Base-by-base conservation (phyloP, 306 rosid species). In the Malus domestica region DNA sequence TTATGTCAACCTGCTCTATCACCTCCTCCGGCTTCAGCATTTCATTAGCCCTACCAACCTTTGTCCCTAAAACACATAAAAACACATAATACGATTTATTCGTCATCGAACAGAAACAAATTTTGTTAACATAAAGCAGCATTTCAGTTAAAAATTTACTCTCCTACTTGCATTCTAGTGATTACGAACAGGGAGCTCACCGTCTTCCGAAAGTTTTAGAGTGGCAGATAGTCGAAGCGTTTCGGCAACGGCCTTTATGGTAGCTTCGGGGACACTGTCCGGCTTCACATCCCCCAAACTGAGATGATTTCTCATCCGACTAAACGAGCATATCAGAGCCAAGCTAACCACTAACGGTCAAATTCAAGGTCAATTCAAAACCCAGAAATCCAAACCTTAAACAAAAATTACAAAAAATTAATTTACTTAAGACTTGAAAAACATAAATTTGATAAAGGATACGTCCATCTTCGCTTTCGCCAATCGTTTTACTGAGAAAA, bases 121-220 rank as follows among this genome's bases (percentile, higher is more conserved):
- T 60, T 51, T 13, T 51, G 20, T 51, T 51, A 46, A 73, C 12
- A 42, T 15, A 65, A 25, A 9, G 42, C 22, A 11, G 12, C 46
- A 27, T 27, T 27, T 27, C 27, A 27, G 27, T 27, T 27, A 27
- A 27, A 27, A 27, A 27, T 27, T 27, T 27, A 27, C 27, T 27
- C 27, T 27, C 2, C 27, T 27, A 27, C 27, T 27, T 27, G 27
- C 70, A 45, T 54, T 46, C 25, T 20, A 40, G 25, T 35, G 45
- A 25, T 7, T 5, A 55, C 7, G 16, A 79, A 60, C 20, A 23
- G 44, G 5, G 18, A 84, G 62, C 91, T 74, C 60, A 91, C 98
- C 97, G 77, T 93, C 98, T 80, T 89, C 96, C 6, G 98, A 93
- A 58, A 93, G 29, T 80, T 91, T 93, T 27, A 93, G 83, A 22